Base-by-base conservation (phyloP, 1,139 yeast species). In the Pneumocystis sp. region DNA sequence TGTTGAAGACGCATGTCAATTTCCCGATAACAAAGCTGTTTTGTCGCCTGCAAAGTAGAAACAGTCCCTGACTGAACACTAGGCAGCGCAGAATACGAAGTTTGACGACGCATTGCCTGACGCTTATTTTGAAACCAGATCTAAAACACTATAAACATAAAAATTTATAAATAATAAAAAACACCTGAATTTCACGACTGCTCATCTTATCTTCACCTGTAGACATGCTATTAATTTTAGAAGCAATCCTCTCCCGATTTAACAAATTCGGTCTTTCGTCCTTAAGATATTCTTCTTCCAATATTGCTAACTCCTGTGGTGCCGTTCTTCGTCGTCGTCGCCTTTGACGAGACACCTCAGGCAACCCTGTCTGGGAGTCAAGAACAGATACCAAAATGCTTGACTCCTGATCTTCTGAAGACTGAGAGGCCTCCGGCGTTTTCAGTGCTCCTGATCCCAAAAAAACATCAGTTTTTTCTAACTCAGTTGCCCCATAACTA, bases 91-190 rank as follows among this genome's bases (percentile, higher is more conserved):
- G 17, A 50, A 50, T 25, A 31, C 34, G 21, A 50, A 10, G 34
- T 50, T 12, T 64, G 64, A 50, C 71, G 69, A 29, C 95, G 83
- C 70, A 85, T 76, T 61, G 90, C 82, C 77, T 93, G 98, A 75
- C 98, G 84, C 75, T 85, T 87, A 76, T 93, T 93, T 76, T 93
- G 98, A 76, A 93, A 93, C 98, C 98, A 93, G 69, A 93, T 89
- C 69, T 70, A 34, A 25, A 10, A 25, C 17, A 50, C 7, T 19
- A 44, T 25, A 50, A 50, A 15, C 6, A 50, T 12, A 10, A 12
- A 12, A 50, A 12, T 6, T 10, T 29, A 50, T 50, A 50, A 50
- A 50, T 50, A 25, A 50, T 15, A 50, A 25, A 31, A 50, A 50
- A 50, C 8, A 50, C 57, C 57, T 50, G 57, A 50, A 50, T 50